Percentiles rank a stretch among this genome's conserved stretches.
These are phyloP conservation scores for Quercus variabilis DNA, from an alignment of 306 rosid genomes.

Conservation along the genomic window DNA sequence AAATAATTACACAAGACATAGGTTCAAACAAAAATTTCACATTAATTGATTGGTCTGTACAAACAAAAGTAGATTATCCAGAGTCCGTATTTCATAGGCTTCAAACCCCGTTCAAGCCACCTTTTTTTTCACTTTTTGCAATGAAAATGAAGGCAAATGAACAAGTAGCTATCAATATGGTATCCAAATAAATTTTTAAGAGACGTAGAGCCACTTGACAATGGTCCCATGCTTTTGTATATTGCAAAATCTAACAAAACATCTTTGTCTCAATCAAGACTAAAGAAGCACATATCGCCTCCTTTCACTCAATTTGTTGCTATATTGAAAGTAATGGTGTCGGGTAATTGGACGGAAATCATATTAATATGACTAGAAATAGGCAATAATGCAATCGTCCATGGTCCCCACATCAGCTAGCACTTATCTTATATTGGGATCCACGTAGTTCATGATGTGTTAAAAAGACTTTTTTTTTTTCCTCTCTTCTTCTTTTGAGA, in stretches of 20 bases:
- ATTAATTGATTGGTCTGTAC: too few species aligned
- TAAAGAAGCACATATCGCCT: background rate
- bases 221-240: background rate
- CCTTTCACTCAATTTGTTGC: background rate
- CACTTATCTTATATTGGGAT: background rate
- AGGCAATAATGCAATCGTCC: background rate
- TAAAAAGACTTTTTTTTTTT: background rate
- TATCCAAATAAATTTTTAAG: background rate
- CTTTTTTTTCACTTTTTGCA: too few species aligned
- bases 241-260: background rate
- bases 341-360: background rate
- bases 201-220: background rate
- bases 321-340: background rate
- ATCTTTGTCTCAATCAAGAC: background rate
- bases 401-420: background rate
- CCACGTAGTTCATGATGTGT: background rate
- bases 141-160: too few species aligned
- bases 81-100: too few species aligned
- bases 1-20: too few species aligned
- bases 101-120: too few species aligned
- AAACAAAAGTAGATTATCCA: too few species aligned
- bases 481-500: background rate
- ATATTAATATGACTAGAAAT: background rate
- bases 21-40: too few species aligned
- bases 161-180: background rate